These are phyloP conservation scores for Alternaria sp. DNA, from an alignment of 2,329 filamentous ascomycete genomes.

Conservation along the genomic window DNA sequence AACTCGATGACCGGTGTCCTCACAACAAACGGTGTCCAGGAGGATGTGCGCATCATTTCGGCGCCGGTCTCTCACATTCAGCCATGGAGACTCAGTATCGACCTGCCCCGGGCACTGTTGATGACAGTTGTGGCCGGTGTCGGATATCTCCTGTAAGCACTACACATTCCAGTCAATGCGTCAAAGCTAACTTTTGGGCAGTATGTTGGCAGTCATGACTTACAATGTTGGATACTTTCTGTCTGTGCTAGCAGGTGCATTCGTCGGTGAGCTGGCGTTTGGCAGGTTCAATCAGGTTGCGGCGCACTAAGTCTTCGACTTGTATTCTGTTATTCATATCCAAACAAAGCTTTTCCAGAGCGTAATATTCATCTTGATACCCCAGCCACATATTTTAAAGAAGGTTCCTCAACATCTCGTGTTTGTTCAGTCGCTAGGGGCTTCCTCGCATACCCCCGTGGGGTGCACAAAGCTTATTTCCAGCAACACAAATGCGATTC, in stretches of 20 bases:
- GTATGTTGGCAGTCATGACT: slow-evolving; percentile 93
- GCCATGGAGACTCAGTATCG: slow-evolving; percentile 83
- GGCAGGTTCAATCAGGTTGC: slow-evolving; percentile 66
- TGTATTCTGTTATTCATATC: not conserved
- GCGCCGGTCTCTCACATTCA: slow-evolving; percentile 60
- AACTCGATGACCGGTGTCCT: slow-evolving; percentile 70
- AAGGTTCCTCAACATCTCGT: not conserved
- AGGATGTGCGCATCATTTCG: slow-evolving; percentile 77
- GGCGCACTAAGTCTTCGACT: slow-evolving; percentile 1
- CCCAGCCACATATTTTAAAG: not conserved
- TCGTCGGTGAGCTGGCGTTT: slow-evolving; percentile 83
- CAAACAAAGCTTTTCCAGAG: not conserved
- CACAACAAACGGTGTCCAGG: slow-evolving; percentile 79
- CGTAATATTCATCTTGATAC: not conserved
- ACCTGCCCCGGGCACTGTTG: slow-evolving; percentile 74
- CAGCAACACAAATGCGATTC: not conserved
- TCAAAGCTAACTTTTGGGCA: slow-evolving; percentile 49
- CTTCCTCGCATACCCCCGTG: not conserved
- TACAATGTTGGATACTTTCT: slow-evolving; percentile 86
- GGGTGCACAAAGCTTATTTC: not conserved
- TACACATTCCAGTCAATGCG: not conserved
- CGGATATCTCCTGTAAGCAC: slow-evolving; percentile 82
- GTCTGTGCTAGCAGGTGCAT: slow-evolving; percentile 77
- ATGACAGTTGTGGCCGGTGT: slow-evolving; percentile 77
- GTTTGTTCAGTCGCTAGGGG: not conserved